phyloP scores from a whole-genome alignment of 1,284 basidiomycete species.

The Microbotryomycetes sp. region DNA sequence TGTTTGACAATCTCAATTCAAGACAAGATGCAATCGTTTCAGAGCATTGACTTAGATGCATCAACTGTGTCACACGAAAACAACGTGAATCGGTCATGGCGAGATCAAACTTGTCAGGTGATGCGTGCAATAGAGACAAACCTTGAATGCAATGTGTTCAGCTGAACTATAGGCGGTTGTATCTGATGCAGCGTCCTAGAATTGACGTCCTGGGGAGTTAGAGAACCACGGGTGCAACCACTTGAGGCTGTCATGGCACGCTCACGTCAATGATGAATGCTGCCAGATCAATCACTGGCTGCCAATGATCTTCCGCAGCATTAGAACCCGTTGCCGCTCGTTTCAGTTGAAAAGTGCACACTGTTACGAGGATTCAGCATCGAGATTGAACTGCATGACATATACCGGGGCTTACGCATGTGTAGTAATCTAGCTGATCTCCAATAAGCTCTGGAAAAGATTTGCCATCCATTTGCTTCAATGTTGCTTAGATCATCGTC shows the following conservation, averaged over 20 bases:
- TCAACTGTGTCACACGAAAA: too few relatives aligned
- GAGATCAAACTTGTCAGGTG: too few relatives aligned
- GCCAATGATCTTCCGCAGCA: not conserved
- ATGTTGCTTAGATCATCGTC: not conserved
- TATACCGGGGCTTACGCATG: too few relatives aligned
- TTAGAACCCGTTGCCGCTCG: not conserved
- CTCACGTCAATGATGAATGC: not conserved
- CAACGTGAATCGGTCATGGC: too few relatives aligned
- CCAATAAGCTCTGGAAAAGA: not conserved
- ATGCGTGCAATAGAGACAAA: too few relatives aligned
- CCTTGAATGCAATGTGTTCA: not conserved
- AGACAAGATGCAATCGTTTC: not conserved
- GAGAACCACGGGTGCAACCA: too few relatives aligned
- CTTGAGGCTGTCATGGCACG: too few relatives aligned
- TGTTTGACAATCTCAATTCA: not conserved
- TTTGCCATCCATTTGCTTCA: not conserved
- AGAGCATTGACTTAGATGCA: not conserved
- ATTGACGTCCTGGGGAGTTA: too few relatives aligned
- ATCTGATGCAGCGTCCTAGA: not conserved
- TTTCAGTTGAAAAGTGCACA: not conserved
- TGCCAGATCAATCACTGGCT: not conserved
- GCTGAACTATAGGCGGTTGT: not conserved
- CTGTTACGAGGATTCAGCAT: not conserved
- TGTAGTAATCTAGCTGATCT: not conserved
- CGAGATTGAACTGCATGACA: not conserved